Evolutionary conservation across 345 rosid genomes (phyloP), one percentile per base, ranked within the genome.

Genomic region (Bruguiera parviflora): DNA sequence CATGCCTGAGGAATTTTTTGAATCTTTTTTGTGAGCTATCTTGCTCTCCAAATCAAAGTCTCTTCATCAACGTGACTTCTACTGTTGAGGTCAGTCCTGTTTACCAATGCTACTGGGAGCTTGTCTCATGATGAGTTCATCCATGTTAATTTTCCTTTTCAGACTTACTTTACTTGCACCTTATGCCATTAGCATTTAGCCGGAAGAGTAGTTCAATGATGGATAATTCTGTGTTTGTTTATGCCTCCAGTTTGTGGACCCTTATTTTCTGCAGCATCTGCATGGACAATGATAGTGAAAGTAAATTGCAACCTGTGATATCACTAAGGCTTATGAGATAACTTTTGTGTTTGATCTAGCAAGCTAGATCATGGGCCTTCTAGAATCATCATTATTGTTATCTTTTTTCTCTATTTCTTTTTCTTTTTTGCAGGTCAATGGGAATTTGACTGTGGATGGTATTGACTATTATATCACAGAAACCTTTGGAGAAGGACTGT

Each of bases 1-100:
- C 77, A 61, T 73, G 77, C 72, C 62, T 73, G 72, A 73, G 77
- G 77, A 73, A 73, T 61, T 73, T 73, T 57, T 68, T 73, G 22
- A 73, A 73, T 68, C 63, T 73, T 46, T 67, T 73, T 47, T 73
- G 77, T 62, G 77, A 73, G 63, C 68, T 73, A 5, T 73, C 77
- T 8, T 73, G 77, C 58, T 73, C 77, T 13, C 64, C 72, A 3
- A 55, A 73, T 67, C 77, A 73, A 61, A 73, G 77, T 46, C 68
- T 73, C 46, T 73, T 73, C 77, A 73, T 73, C 72, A 73, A 73
- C 31, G 77, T 73, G 49, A 67, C 77, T n/a, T 67, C 72, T 43
- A 73, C 58, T 29, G n/a, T 68, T 21, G 64, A 67, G 77, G 77
- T 73, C 58, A 62, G 72, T 19, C 35, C 10, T 51, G 21, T 24